Evolutionary conservation across 2,329 filamentous ascomycete species (phyloP).

Genomic region (Apiospora sp.): DNA sequence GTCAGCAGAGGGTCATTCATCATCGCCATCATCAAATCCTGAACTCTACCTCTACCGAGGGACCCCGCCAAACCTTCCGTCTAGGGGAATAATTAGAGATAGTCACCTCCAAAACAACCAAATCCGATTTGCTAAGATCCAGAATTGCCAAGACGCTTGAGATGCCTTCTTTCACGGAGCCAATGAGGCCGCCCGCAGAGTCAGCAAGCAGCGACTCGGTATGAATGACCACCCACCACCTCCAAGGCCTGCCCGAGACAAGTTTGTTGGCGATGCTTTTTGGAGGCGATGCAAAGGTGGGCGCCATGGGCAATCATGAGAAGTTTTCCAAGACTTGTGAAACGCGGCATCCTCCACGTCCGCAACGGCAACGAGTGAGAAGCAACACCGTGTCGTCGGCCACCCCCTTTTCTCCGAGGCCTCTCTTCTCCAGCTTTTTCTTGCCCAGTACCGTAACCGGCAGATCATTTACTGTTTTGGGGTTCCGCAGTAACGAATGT

Average conservation of each 20-base stretch:
- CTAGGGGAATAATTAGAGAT: constrained; percentile 5
- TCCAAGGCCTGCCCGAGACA: constrained; percentile 14
- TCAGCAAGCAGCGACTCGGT: constrained; percentile 10
- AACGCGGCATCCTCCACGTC: constrained; percentile 1
- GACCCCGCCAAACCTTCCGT: constrained; percentile 18
- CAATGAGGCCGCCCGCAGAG: constrained; percentile 6
- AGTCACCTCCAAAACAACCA: neutral
- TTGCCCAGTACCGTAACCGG: neutral
- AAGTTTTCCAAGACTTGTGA: constrained; percentile 4
- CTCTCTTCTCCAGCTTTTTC: neutral
- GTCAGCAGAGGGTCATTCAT: constrained; percentile 2
- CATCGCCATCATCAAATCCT: neutral
- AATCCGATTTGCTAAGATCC: constrained; percentile 7
- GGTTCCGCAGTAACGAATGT: neutral
- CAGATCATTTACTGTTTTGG: constrained; percentile 1
- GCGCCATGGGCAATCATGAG: neutral
- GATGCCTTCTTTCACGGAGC: neutral
- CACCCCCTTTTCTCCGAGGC: neutral
- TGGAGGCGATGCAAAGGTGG: constrained; percentile 5
- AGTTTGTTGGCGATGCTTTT: constrained; percentile 15
- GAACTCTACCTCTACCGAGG: neutral
- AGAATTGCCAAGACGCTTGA: constrained; percentile 11
- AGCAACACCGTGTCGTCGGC: neutral
- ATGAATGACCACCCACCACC: constrained; percentile 6
- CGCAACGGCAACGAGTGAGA: neutral